Base-by-base conservation (phyloP, 441 rosid species). In the Viola pubescens region DNA sequence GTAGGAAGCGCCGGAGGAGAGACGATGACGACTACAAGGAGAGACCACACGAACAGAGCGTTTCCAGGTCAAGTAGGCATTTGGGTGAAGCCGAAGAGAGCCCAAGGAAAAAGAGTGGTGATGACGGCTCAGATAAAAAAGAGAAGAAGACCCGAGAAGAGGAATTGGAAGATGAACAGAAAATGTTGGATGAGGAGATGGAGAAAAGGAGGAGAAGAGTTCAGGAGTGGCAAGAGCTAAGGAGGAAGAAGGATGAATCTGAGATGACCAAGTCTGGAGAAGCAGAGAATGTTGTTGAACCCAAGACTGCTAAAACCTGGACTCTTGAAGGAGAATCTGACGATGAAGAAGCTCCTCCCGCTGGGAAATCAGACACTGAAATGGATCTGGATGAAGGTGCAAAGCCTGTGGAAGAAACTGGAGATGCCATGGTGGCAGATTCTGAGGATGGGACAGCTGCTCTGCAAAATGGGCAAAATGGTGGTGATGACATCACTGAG, bases 161-260 rank as follows among this genome's bases (percentile, higher is more conserved):
- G 71, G 95, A 85, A 59, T 54, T 85, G 49, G 86, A 80, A 70
- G 91, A 85, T 53, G 95, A 87, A 53, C 91, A 85, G 65, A 75
- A 59, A 61, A 79, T 73, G 52, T 70, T 91, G 73, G 98, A 91
- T 37, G 97, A 89, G 61, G 95, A 92, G 69, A 82, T 77, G 73
- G 98, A 92, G 65, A 92, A 89, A 69, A 77, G 98, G 70, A 84
- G 98, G 75, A 83, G 97, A 69, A 81, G 98, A 76, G 95, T 92
- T 50, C 98, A 89, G 72, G 97, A 92, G 73, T 89, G 98, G 98
- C 98, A 92, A 70, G 98, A 89, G 68, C 61, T 84, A 59, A 84
- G 67, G 82, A 85, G 97, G 83, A 78, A 86, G 77, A 91, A 82
- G 75, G 94, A 88, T 71, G 95, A 91, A 59, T 60, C 76, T 1